phyloP scores from a whole-genome alignment of 73 alveolate genomes.

The Breviolum minutum region DNA sequence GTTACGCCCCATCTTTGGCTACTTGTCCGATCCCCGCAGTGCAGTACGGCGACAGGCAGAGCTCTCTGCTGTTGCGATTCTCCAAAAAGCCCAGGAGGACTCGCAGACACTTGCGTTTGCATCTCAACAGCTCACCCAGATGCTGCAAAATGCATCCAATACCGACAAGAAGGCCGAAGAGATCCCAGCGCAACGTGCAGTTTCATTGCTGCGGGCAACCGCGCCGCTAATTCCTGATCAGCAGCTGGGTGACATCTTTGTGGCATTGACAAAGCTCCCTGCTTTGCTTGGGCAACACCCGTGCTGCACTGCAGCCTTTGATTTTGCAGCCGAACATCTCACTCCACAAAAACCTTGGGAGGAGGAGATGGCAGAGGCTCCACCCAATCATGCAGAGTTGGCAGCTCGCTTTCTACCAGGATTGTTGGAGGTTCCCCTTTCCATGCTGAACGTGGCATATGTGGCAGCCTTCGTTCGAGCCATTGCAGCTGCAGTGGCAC shows the following conservation, averaged over 20 bases:
- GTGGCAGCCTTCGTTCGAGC: constrained; percentile 49
- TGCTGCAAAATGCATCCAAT: constrained; percentile 55
- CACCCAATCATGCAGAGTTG: constrained; percentile 35
- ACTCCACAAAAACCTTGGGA: constrained; percentile 12
- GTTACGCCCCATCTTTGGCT: constrained; percentile 45
- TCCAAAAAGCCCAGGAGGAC: constrained; percentile 56
- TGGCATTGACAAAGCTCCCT: constrained; percentile 69
- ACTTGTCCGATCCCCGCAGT: constrained; percentile 25
- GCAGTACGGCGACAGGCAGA: constrained; percentile 68
- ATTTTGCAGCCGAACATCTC: constrained; percentile 67
- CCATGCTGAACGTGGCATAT: constrained; percentile 79
- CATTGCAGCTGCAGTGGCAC: constrained; percentile 51
- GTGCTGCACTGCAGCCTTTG: constrained; percentile 86
- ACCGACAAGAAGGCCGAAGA: constrained; percentile 84
- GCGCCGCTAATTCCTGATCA: not conserved
- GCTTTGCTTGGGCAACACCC: constrained; percentile 80
- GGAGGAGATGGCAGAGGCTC: constrained; percentile 18
- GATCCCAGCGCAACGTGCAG: constrained; percentile 79
- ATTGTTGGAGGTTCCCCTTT: constrained; percentile 56
- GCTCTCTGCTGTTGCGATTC: constrained; percentile 34
- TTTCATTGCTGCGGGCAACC: constrained; percentile 44
- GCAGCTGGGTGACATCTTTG: constrained; percentile 90
- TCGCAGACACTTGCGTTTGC: constrained; percentile 69
- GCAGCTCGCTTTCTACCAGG: constrained; percentile 78
- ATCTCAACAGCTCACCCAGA: constrained; percentile 77